These are phyloP conservation scores for Colletotrichum neosansevieriae DNA, from an alignment of 2,329 filamentous ascomycete genomes.

Conservation along the genomic window DNA sequence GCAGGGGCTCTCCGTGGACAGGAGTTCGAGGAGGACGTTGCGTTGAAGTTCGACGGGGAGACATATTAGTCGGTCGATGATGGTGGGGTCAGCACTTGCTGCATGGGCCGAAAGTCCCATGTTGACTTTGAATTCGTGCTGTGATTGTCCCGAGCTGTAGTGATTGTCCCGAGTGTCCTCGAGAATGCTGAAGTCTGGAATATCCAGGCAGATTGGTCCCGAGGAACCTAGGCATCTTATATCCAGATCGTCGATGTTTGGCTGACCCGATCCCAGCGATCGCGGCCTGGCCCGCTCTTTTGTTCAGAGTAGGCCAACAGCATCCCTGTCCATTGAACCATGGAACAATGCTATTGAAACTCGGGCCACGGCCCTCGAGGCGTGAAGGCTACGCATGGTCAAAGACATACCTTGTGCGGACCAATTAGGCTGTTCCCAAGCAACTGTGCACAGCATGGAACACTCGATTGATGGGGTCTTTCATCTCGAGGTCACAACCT, in stretches of 20 bases:
- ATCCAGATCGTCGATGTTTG: too few species aligned
- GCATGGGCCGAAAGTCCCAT: too few species aligned
- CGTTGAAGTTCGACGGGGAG: conserved; percentile 33
- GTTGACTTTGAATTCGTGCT: too few species aligned
- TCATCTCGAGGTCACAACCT: neutral
- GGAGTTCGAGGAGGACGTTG: conserved; percentile 21
- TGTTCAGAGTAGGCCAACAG: conserved; percentile 4
- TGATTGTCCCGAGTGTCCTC: too few species aligned
- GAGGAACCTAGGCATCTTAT: too few species aligned
- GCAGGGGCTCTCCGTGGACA: conserved; percentile 23
- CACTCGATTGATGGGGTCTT: neutral
- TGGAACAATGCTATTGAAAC: conserved; percentile 23
- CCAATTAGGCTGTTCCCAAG: neutral
- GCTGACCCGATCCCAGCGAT: too few species aligned
- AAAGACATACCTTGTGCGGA: neutral
- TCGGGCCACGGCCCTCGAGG: neutral
- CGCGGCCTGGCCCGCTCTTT: conserved; percentile 7
- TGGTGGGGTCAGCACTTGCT: neutral
- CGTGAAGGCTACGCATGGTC: neutral
- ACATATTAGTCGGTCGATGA: conserved; percentile 17
- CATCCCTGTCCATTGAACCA: neutral
- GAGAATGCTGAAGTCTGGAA: too few species aligned
- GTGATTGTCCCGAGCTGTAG: too few species aligned
- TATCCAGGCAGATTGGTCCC: too few species aligned
- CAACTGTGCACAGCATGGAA: neutral